A percentile compares a stretch with the other conserved stretches of the same genome.
These are phyloP conservation scores for Globisporangium yorkense DNA, from an alignment of 352 stramenopile species.

Conservation along the genomic window DNA sequence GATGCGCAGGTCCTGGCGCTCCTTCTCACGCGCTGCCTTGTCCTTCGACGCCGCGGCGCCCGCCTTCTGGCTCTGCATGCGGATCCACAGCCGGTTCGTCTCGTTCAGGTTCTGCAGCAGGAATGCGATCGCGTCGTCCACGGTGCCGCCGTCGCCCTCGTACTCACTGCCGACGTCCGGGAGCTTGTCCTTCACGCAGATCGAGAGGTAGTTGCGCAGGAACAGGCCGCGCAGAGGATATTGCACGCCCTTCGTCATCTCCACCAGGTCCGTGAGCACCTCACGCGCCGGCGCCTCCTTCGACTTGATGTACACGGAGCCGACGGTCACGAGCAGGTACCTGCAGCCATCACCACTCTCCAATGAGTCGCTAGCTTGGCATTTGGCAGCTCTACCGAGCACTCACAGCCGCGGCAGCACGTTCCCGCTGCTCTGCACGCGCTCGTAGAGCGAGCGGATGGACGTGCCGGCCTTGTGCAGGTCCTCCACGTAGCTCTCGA, in stretches of 20 bases:
- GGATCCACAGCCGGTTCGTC: slow-evolving; percentile 99
- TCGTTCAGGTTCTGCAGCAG: slow-evolving; percentile 96
- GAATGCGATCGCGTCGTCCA: slow-evolving; percentile 93
- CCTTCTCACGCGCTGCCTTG: slow-evolving; percentile 66
- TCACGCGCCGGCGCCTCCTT: slow-evolving; percentile 71
- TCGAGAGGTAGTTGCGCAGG: slow-evolving; percentile 95
- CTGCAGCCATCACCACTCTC: slow-evolving; percentile 10
- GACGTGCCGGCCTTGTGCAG: slow-evolving; percentile 73
- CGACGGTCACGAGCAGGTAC: slow-evolving; percentile 97
- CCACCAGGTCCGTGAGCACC: slow-evolving; percentile 96
- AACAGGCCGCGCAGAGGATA: slow-evolving; percentile 98
- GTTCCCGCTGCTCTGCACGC: slow-evolving; percentile 92
- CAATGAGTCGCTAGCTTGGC: background rate
- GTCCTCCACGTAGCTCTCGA: slow-evolving; percentile 93
- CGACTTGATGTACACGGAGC: slow-evolving; percentile 92
- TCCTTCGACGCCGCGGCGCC: slow-evolving; percentile 58
- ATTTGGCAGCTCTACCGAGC: background rate
- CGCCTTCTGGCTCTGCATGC: slow-evolving; percentile 91
- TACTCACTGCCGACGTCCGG: slow-evolving; percentile 76
- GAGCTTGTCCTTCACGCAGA: slow-evolving; percentile 93
- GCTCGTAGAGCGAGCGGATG: slow-evolving; percentile 94
- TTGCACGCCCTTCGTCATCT: slow-evolving; percentile 99
- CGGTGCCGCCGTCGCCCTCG: slow-evolving; percentile 60
- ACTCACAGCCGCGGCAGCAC: slow-evolving; percentile 93
- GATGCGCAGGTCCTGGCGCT: slow-evolving; percentile 93